A percentile compares a stretch with the other conserved stretches of the same genome.
phyloP scores from a whole-genome alignment of 179 eudicot genomes.

The Silene noctiflora region DNA sequence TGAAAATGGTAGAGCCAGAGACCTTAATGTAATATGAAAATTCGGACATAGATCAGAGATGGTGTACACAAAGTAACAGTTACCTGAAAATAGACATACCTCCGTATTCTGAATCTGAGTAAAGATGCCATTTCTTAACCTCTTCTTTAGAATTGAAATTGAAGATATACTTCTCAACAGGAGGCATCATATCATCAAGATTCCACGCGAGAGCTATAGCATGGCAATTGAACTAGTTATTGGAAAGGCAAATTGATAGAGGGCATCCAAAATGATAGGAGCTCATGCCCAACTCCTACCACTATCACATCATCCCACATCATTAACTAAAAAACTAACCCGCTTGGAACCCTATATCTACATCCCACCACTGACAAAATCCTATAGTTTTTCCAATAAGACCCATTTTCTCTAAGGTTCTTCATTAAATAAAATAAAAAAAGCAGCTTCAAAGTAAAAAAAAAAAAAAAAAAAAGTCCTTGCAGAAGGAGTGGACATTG shows the following conservation, averaged over 20 bases:
- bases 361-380: no score
- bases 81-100: constrained; percentile 46
- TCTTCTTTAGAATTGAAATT: constrained; percentile 78
- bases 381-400: no score
- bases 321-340: not conserved
- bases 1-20: not conserved
- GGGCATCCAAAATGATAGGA: not conserved
- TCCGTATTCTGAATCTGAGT: constrained; percentile 98
- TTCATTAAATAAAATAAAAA: no score
- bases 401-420: no score
- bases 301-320: not conserved
- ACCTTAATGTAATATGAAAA: not conserved
- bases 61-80: constrained; percentile 18
- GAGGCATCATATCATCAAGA: constrained; percentile 83
- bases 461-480: no score
- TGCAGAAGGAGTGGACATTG: no score
- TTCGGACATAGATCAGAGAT: constrained; percentile 8
- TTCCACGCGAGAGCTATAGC: constrained; percentile 87
- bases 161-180: constrained; percentile 65
- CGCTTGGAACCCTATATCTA: no score
- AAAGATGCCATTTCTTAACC: constrained; percentile 88
- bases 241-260: constrained; percentile 8
- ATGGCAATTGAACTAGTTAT: not conserved
- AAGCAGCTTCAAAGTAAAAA: no score
- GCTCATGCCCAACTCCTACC: not conserved